phyloP scores from a whole-genome alignment of 768 basidiomycete species.

The Tylopilus rubrobrunneus region DNA sequence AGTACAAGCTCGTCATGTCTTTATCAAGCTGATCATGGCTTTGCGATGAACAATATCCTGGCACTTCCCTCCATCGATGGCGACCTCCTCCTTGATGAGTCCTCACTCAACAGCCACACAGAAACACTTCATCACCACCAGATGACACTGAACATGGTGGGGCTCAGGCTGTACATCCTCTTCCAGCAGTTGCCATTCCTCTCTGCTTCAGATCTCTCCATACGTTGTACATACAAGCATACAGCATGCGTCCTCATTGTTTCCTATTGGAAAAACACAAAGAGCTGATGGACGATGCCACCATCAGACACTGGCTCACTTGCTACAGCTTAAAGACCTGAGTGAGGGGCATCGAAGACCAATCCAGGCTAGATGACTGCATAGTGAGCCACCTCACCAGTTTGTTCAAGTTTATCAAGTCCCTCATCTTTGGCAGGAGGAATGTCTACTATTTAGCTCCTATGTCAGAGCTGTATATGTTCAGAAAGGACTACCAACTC shows the following conservation, averaged over 20 bases:
- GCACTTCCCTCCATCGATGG: constrained; percentile 55
- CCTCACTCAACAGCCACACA: constrained; percentile 46
- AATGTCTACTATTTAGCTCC: constrained; percentile 50
- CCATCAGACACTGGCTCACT: constrained; percentile 47
- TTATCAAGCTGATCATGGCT: constrained; percentile 10
- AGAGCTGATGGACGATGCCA: constrained; percentile 35
- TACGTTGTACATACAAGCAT: constrained; percentile 26
- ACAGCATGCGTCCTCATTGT: neutral
- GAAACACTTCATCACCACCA: constrained; percentile 26
- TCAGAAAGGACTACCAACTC: constrained; percentile 45
- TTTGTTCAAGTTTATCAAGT: neutral
- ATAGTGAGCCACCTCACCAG: constrained; percentile 24
- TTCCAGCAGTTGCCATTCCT: constrained; percentile 45
- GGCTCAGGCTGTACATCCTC: constrained; percentile 47
- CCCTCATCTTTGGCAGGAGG: constrained; percentile 41
- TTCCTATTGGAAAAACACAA: constrained; percentile 20
- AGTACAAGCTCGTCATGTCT: neutral
- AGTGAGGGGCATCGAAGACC: constrained; percentile 44
- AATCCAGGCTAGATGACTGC: constrained; percentile 34
- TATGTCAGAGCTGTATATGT: constrained; percentile 67
- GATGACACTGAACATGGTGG: constrained; percentile 51
- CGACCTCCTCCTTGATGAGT: constrained; percentile 57
- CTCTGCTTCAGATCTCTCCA: constrained; percentile 39
- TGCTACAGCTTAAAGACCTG: constrained; percentile 50
- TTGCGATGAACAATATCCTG: constrained; percentile 34